Conservation (phyloP, 2,329 filamentous ascomycete genomes). For the Simplicillium aogashimaense region DNA sequence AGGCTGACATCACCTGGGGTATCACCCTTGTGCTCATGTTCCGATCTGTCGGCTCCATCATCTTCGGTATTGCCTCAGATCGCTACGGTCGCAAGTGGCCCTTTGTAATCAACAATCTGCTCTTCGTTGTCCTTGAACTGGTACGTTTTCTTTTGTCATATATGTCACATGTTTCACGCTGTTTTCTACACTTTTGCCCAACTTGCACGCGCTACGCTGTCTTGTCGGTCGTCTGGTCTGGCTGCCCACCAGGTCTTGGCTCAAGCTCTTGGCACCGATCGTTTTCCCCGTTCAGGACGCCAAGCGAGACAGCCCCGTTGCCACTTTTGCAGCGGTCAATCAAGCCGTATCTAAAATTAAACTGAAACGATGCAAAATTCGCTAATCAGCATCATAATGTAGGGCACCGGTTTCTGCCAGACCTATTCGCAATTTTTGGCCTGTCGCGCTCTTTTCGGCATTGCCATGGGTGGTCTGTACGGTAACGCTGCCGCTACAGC, state of each 20-base stretch:
- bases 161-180: constrained; percentile 1
- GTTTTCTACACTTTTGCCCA: background rate
- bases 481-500: constrained; percentile 73
- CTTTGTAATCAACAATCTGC: constrained; percentile 64
- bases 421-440: constrained; percentile 66
- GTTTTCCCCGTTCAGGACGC: no score
- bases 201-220: no score
- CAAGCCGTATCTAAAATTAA: no score
- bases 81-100: constrained; percentile 58
- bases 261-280: no score
- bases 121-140: constrained; percentile 64
- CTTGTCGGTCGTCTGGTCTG: no score
- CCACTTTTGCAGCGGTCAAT: no score
- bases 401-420: constrained; percentile 56
- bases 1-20: constrained; percentile 51
- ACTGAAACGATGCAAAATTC: no score
- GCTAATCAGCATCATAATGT: background rate
- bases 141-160: no score
- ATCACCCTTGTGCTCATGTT: constrained; percentile 56
- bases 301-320: no score
- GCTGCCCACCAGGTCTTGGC: no score
- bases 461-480: constrained; percentile 75
- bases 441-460: constrained; percentile 64
- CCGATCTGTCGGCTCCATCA: constrained; percentile 42
- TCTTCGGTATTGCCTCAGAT: constrained; percentile 45